phyloP scores from a whole-genome alignment of 2,329 filamentous ascomycete species.

The Colletotrichum coccodes region DNA sequence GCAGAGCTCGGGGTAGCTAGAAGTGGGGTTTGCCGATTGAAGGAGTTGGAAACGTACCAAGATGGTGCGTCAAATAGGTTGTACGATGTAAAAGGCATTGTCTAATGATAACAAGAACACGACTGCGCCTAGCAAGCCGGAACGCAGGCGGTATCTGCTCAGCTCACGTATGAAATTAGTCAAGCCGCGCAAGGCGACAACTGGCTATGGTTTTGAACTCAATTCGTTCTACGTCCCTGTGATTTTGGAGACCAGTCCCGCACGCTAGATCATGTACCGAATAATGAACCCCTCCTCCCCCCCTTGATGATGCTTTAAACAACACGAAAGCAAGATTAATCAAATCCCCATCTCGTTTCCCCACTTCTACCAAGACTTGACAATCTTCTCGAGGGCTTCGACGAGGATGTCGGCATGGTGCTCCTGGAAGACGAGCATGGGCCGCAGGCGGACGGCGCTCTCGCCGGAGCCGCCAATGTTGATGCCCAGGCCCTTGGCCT shows the following conservation, averaged over 20 bases:
- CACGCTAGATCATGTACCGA: conserved; percentile 7
- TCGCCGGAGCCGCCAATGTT: conserved; percentile 89
- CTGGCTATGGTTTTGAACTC: not conserved
- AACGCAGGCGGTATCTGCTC: not conserved
- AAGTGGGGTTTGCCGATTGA: not conserved
- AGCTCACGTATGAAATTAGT: no score
- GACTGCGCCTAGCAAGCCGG: not conserved
- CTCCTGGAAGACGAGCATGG: conserved; percentile 94
- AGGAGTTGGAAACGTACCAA: not conserved
- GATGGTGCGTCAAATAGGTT: not conserved
- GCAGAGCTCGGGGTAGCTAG: not conserved
- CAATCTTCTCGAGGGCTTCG: conserved; percentile 80
- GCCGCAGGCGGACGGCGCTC: conserved; percentile 80
- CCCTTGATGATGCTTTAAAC: not conserved
- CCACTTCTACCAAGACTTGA: conserved; percentile 53
- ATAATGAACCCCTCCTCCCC: not conserved
- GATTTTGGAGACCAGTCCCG: not conserved
- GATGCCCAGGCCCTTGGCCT: conserved; percentile 82
- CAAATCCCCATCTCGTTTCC: not conserved
- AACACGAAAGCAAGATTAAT: not conserved
- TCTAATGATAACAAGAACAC: not conserved
- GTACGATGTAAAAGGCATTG: not conserved
- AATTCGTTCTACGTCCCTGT: not conserved
- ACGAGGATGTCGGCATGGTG: conserved; percentile 88
- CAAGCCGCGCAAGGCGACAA: no score